Base-by-base conservation (phyloP, 352 stramenopile genomes). In the Phytophthora agathidicida region DNA sequence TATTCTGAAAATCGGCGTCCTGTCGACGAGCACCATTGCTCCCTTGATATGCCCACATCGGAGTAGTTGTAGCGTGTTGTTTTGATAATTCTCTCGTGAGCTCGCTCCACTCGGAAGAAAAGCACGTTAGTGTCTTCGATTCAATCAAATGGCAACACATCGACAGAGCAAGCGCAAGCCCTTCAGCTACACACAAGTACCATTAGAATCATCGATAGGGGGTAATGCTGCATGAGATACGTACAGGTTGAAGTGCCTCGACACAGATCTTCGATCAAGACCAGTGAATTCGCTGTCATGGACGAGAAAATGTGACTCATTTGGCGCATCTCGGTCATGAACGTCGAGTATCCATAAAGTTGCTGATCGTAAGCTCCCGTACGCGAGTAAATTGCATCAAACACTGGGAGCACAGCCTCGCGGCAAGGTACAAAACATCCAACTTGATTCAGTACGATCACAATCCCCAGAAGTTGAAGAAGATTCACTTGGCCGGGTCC, bases 381-480 rank as follows among this genome's bases (percentile, higher is more conserved):
- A 1, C 75, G 75, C 20, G 86, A 24, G 20, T 66, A 69, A 10
- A 86, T 56, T 0, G 73, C 46, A 35, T 86, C 71, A 46, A 87
- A 84, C 0, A 88, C 31, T 0, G 71, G 56, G 1, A 90, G 53
- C 5, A 32, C 45, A 1, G 77, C 77, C 6, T 60, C 10, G 32
- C 50, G 20, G 30, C 77, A 86, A 3, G 80, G 74, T 4, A 88
- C 80, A 32, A 88, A 90, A 24, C 80, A 86, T 0, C 77, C 80
- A 19, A 88, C 65, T 39, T 90, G 80, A 53, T 83, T 82, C 3
- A 90, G 63, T 9, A 78, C 33, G 8, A 71, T 65, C 6, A 71
- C 64, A 6, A 70, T 31, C 0, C 73, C 74, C 30, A 80, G 32
- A 9, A 64, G 26, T 6, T 74, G 41, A 3, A 77, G 43, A 13